Percentiles rank a stretch among this genome's conserved stretches.
Evolutionary conservation across 257 asterid genomes (phyloP).

Genomic region (Solanum sejunctum): DNA sequence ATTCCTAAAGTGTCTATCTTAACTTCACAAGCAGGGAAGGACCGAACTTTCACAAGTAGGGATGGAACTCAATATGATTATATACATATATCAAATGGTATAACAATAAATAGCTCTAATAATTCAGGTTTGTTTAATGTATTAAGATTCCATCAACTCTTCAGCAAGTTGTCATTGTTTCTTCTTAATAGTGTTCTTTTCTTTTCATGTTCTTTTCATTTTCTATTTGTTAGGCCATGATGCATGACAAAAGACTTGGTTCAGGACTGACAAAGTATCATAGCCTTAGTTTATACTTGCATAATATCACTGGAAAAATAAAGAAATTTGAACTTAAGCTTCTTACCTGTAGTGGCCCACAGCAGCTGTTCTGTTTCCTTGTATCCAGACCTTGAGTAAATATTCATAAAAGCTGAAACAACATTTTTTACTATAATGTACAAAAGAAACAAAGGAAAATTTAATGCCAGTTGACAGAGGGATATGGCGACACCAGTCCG

Average conservation of each 20-base stretch:
- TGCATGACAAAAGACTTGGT: neutral
- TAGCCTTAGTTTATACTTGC: neutral
- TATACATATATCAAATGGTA: neutral
- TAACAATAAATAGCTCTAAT: neutral
- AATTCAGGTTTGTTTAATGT: neutral
- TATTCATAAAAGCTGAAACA: conserved; percentile 86
- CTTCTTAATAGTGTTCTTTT: neutral
- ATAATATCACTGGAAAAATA: neutral
- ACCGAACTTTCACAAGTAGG: no score
- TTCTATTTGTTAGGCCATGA: neutral
- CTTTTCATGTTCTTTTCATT: neutral
- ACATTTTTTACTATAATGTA: conserved; percentile 2
- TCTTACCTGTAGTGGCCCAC: conserved; percentile 81
- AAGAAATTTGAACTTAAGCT: neutral
- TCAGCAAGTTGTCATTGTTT: neutral
- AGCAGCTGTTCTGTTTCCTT: conserved; percentile 77
- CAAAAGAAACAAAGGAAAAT: neutral
- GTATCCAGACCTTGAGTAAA: conserved; percentile 94
- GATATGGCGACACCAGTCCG: neutral
- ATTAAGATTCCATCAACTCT: neutral
- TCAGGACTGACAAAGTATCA: neutral
- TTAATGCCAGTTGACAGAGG: neutral
- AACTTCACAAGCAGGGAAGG: no score
- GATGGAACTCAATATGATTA: no score
- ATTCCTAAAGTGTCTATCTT: no score